Base-by-base conservation (phyloP, 345 rosid genomes). In the Rhodomyrtus tomentosa region DNA sequence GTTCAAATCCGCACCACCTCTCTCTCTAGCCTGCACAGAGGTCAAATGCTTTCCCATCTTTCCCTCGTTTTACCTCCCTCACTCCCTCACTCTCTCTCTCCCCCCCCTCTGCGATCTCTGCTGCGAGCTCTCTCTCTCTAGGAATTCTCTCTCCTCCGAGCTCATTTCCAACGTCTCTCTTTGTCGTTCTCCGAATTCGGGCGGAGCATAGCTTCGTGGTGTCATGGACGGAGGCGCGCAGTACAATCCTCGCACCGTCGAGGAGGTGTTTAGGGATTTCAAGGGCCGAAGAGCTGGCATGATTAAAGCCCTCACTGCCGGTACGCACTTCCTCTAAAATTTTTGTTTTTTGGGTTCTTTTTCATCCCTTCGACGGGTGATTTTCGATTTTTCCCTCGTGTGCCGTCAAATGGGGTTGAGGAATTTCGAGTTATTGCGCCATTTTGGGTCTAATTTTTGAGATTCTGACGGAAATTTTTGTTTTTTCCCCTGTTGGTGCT, bases 161-260 rank as follows among this genome's bases (percentile, higher is more conserved):
- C 82, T 62, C 76, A 62, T 32, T 62, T 62, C 76, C 76, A 21
- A 12, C 25, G 4, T 68, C 80, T 24, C 50, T 29, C 84, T 52
- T 42, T 15, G 40, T 50, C 53, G 18, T 42, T 21, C 50, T 25
- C 80, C 51, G 76, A 14, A 62, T 32, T 62, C 42, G 1, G 74
- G 76, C 3, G 11, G 24, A 0, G 20, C 42, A 32, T 20, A 1
- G 42, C 24, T 20, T 82, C 55, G 55, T 53, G 9, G 22, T 81
- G 55, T 45, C 49, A 92, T 93, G 95, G 93, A 91, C 88, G 92
- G 87, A 24, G 90, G 88, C 59, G 96, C 87, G 80, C 87, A 85
- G 50, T 93, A 93, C 89, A 93, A 92, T 54, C 94, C 95, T 49
- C 96, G 93, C 73, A 94, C 97, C 45, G 95, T 94, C 81, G 95